Conservation (phyloP, 2,329 filamentous ascomycete genomes). For the Xylariaceae sp. region DNA sequence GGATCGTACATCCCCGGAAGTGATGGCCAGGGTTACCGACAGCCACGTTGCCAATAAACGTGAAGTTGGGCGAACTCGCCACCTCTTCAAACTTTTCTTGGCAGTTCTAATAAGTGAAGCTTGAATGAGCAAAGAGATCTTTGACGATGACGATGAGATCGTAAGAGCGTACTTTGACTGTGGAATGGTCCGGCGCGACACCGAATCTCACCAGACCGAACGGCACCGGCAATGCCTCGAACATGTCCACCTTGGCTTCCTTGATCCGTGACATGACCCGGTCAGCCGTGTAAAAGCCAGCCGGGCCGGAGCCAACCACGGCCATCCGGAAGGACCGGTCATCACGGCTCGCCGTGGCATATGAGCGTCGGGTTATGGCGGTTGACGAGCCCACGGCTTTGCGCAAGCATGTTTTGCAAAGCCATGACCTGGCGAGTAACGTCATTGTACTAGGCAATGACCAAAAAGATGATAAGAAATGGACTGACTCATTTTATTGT, state of each 20-base stretch:
- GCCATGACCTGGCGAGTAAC: slow-evolving; percentile 26
- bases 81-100: slow-evolving; percentile 91
- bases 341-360: slow-evolving; percentile 25
- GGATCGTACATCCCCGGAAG: slow-evolving; percentile 48
- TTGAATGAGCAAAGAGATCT: not conserved
- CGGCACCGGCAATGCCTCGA: slow-evolving; percentile 85
- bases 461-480: not conserved
- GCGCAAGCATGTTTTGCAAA: slow-evolving; percentile 25
- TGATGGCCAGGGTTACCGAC: slow-evolving; percentile 54
- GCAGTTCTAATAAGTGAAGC: slow-evolving; percentile 63
- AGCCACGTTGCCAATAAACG: slow-evolving; percentile 83
- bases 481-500: not conserved
- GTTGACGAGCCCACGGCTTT: slow-evolving; percentile 17
- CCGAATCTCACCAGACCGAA: slow-evolving; percentile 91
- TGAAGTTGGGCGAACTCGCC: slow-evolving; percentile 74
- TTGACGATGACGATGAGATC: not conserved
- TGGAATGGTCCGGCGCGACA: slow-evolving; percentile 96
- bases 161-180: slow-evolving; percentile 71
- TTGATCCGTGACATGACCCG: slow-evolving; percentile 72
- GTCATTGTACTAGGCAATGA: slow-evolving; percentile 19
- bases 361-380: slow-evolving; percentile 17
- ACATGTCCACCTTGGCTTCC: slow-evolving; percentile 82
- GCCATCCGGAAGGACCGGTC: slow-evolving; percentile 68
- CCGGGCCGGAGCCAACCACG: slow-evolving; percentile 87
- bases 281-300: slow-evolving; percentile 91